phyloP scores from a whole-genome alignment of 2,329 filamentous ascomycete genomes.

The Colletotrichum sp. region DNA sequence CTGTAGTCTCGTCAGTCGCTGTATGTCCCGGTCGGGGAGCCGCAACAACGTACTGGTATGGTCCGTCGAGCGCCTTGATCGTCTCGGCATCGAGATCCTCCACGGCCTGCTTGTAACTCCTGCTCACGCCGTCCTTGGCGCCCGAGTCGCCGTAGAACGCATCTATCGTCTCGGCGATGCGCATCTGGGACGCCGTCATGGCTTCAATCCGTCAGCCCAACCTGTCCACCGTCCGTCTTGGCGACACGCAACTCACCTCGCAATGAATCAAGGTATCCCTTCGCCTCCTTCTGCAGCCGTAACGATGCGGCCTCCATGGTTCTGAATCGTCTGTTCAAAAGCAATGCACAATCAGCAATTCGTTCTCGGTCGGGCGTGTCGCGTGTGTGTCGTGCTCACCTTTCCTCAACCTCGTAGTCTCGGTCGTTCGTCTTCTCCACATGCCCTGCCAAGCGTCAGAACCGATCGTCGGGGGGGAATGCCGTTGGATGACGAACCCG shows the following conservation, averaged over 20 bases:
- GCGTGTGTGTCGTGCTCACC: constrained; percentile 50
- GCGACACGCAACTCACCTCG: constrained; percentile 62
- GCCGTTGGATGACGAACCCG: constrained; percentile 54
- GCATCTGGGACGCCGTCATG: constrained; percentile 99
- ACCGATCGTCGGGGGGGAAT: not conserved
- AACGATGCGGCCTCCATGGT: constrained; percentile 96
- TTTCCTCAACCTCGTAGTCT: constrained; percentile 97
- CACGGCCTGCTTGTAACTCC: constrained; percentile 98
- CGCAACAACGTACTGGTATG: constrained; percentile 68
- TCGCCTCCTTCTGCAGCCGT: constrained; percentile 95
- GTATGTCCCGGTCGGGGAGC: not conserved
- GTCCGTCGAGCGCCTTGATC: constrained; percentile 96
- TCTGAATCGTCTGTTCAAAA: constrained; percentile 76
- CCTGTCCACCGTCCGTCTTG: not conserved
- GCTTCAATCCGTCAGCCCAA: constrained; percentile 53
- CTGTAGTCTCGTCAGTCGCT: constrained; percentile 43
- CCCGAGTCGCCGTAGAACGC: constrained; percentile 98
- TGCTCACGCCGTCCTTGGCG: constrained; percentile 90
- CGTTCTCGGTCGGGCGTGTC: no score
- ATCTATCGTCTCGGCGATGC: constrained; percentile 98
- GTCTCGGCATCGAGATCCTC: constrained; percentile 98
- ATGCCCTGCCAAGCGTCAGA: constrained; percentile 64
- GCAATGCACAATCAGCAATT: constrained; percentile 18
- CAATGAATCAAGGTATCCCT: constrained; percentile 95
- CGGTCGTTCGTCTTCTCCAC: constrained; percentile 99